Conservation (phyloP, 768 basidiomycete species). For the Pleurotus djamor region DNA sequence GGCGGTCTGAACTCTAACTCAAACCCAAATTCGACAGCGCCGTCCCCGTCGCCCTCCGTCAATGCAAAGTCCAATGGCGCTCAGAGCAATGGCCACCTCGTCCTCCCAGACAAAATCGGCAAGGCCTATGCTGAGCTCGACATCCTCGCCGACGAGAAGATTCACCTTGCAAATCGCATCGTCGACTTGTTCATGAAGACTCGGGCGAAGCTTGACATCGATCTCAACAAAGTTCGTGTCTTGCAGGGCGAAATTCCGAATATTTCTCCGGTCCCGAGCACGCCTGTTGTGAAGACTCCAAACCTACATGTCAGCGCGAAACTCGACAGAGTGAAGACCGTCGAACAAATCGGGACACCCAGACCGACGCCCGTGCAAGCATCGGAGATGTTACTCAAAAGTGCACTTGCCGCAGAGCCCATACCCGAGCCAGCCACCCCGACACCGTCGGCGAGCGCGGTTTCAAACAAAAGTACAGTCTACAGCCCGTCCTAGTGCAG, state of each 20-base stretch:
- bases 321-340: background rate
- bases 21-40: conserved; percentile 1
- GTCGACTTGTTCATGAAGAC: conserved; percentile 36
- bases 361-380: background rate
- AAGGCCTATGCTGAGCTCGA: conserved; percentile 34
- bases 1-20: conserved; percentile 11
- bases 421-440: background rate
- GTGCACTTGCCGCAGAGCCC: background rate
- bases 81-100: conserved; percentile 16
- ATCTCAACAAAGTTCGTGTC: conserved; percentile 33
- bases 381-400: background rate
- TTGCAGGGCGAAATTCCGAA: conserved; percentile 27
- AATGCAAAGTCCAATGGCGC: conserved; percentile 14
- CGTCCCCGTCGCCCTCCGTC: conserved; percentile 13
- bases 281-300: background rate
- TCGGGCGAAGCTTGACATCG: conserved; percentile 39
- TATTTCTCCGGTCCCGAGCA: background rate
- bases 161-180: conserved; percentile 34
- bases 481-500: background rate
- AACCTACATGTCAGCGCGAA: background rate
- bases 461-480: background rate
- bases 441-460: background rate
- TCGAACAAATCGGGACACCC: background rate
- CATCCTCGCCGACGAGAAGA: conserved; percentile 33
- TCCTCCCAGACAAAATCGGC: conserved; percentile 30